Base-by-base conservation (phyloP, 371 early-diverging fungal genomes). In the Mortierella sp. region DNA sequence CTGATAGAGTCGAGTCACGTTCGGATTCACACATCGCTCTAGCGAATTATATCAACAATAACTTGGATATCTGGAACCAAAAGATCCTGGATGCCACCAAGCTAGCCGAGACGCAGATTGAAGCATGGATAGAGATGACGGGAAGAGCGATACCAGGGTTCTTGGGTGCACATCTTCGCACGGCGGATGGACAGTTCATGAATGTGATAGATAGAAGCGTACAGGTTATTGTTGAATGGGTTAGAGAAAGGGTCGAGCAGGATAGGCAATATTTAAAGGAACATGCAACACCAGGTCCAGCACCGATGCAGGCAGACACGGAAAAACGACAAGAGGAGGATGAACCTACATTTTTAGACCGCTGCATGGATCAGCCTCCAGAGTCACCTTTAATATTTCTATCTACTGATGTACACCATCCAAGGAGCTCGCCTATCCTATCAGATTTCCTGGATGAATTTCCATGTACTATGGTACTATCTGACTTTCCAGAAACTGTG, bases 391-490 rank as follows among this genome's bases (percentile, higher is more conserved):
- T 89, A 43, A 80, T 89, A 31, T 89, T 83, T 51, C 83, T 89
- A 81, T 86, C 89, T 2, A 89, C 88, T 0, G 89, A 89, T 78
- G 84, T 88, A 6, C 83, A 74, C n/a, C 77, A 84, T 42, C 89
- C 89, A 37, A 84, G 89, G 23, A 56, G 66, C 0, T 54, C 68
- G 15, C 70, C 67, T 3, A 66, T 84, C 1, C 59, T 89, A 10
- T 63, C 73, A 6, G 68, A 71, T 0, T 78, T 85, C 9, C 78
- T 84, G 66, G 68, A 83, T 2, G 83, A 87, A 42, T 88, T 86
- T 59, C 85, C 85, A 0, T 89, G 89, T 61, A 70, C 87, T 6
- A 87, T 88, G 66, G 82, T 88, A n/a, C 70, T 89, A 1, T 75
- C 85, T 28, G 89, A 89, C 58, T 88, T 89, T 45, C 84, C 83